Conservation (phyloP, 192 early-diverging fungal genomes). For the Coemansia sp. region DNA sequence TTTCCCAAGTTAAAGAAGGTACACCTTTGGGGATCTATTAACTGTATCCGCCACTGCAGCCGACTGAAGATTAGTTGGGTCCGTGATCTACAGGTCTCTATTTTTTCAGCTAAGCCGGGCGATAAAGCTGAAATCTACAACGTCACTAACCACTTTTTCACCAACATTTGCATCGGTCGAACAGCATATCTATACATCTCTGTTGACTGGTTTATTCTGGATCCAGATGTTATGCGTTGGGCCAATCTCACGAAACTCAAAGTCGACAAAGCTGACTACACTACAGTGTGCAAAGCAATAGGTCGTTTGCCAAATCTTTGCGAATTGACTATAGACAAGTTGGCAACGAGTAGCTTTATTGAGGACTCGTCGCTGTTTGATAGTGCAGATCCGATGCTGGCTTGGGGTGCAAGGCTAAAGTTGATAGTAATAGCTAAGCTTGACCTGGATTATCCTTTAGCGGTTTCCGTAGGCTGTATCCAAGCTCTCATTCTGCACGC, state of each 20-base stretch:
- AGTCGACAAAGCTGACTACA: not conserved
- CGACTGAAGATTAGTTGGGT: conserved; percentile 1
- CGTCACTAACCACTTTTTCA: conserved; percentile 2
- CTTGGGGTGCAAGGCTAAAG: not conserved
- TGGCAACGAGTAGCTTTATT: not conserved
- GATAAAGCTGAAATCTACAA: not conserved
- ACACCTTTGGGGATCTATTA: not conserved
- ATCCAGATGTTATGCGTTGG: not conserved
- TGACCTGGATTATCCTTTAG: not conserved
- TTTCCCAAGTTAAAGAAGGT: not conserved
- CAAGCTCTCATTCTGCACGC: not conserved
- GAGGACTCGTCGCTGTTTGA: not conserved
- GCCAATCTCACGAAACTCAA: not conserved
- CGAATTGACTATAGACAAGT: not conserved
- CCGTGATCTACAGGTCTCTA: not conserved
- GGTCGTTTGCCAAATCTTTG: not conserved
- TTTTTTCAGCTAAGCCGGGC: not conserved
- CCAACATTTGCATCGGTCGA: not conserved
- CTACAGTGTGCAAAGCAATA: not conserved
- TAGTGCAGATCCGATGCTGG: not conserved
- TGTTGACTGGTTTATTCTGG: not conserved
- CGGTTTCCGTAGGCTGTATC: not conserved
- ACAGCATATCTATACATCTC: not conserved
- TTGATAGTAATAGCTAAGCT: not conserved
- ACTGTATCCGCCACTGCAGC: not conserved